Base-by-base conservation (phyloP, 306 rosid species). In the Cotoneaster glaucophyllus region DNA sequence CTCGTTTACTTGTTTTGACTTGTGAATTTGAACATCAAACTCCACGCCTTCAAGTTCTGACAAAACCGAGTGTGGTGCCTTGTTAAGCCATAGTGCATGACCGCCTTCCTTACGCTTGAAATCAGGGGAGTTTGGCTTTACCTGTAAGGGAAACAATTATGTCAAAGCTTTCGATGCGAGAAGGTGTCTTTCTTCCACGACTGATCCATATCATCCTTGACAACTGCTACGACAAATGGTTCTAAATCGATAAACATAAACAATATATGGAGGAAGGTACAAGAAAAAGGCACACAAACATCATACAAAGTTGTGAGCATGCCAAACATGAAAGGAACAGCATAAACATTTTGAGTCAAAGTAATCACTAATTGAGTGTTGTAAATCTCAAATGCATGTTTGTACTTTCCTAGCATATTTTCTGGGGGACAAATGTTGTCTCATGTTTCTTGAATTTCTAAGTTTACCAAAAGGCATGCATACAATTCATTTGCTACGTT, bases 61-160 rank as follows among this genome's bases (percentile, higher is more conserved):
- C 57, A 80, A 78, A 84, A 86, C 74, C 90, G 77, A 80, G 15
- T 12, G 6, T 14, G 88, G 85, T 22, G 82, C 85, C 17, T 1
- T 32, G 61, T 45, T 0, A 80, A 89, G 87, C 95, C 97, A 91
- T 79, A 89, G 83, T 43, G 86, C 4, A 63, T 12, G 29, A 50
- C 43, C 64, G 56, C 85, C 84, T 67, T 83, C 90, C 84, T 89
- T 91, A 17, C 41, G 76, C 75, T 77, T 91, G 82, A 89, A 89
- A 83, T 89, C 97, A 28, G 97, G 97, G 83, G 67, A 1, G 52
- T 45, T 87, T 17, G 78, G 87, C 17, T 69, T 85, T 41, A 83
- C 86, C 97, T 89, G 81, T 67, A 67, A 68, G 64, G 71, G 50
- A 57, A 67, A 80, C 64, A 73, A 45, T 41, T 18, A 13, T 43